Evolutionary conservation across 257 asterid genomes (phyloP), one percentile per base, ranked within the genome.

Genomic region (Przewalskia tangutica): DNA sequence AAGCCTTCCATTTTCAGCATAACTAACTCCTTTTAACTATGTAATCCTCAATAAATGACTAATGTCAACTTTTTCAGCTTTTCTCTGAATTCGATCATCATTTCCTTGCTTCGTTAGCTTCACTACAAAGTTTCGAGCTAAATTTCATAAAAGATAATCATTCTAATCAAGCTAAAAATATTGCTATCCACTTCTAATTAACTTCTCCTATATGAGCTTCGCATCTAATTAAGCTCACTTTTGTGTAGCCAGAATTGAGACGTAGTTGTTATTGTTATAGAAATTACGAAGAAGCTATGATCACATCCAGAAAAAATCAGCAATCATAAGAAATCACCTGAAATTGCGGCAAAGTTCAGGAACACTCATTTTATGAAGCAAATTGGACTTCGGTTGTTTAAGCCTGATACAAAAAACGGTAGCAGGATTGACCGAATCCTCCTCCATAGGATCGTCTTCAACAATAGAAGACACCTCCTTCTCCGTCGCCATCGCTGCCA

Each of bases 321-420:
- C 48, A 5, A 42, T 50, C 3, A 8, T 11, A 13, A 3, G 32
- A 23, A 87, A 36, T 80, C 88, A 93, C 99, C 99, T 95, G 83
- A 95, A 95, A 80, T 91, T 94, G 23, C 99, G 98, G 86, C 99
- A 95, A 48, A 95, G 99, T 87, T 95, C 99, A 0, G 99, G 99
- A 83, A 95, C 98, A 79, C 97, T 92, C 99, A 95, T 95, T 82
- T 95, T 95, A 76, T 94, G 92, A 86, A 90, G 88, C 88, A 94
- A 88, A 88, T 88, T 95, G 11, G 95, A 89, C 86, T 80, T 92
- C 0, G 96, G 97, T 86, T 95, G 99, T 88, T 89, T 91, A 27
- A 95, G 92, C 86, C 87, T 91, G 85, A 92, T 94, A 63, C 93
- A 89, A 82, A 95, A 95, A 36, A 95, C 96, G 60, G 89, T 91